Base-by-base conservation (phyloP, 2,329 filamentous ascomycete genomes). In the Tympanopsis confertula region DNA sequence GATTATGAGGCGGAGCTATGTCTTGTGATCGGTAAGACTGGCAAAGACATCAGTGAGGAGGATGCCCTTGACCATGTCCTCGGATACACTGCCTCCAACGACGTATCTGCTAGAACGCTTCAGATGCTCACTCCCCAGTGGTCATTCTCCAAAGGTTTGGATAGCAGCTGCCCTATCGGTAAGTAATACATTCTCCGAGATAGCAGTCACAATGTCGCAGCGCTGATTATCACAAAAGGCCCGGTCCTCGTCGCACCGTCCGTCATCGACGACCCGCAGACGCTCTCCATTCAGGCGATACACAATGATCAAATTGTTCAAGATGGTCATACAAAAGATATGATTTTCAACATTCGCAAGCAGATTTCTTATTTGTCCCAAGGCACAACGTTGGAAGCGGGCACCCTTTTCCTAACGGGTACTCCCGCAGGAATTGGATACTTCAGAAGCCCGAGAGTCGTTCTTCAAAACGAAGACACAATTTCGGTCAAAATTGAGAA, bases 391-490 rank as follows among this genome's bases (percentile, higher is more conserved):
- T 48, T 63, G 18, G 44, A 57, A 19, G 57, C 59, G 17, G 59
- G 59, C 19, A 58, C 62, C 45, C 24, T 63, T 35, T 59, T 63
- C 33, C 61, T 61, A 35, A 63, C 59, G 28, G 59, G 59, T 18
- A 33, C 30, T 17, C 12, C 12, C 17, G 12, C 30, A 13, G 30
- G 30, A 13, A 63, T 55, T 54, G 63, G 43, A 51, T 48, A 42
- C 19, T 47, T 50, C 35, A 42, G 45, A 2, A 33, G 48, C 4
- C 52, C 52, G 1, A 43, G 43, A 38, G 43, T 51, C 3, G 42
- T 51, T 3, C 37, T 56, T 19, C 39, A 44, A 5, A 45, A 55
- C 42, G 53, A 52, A 1, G 50, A 50, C 38, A 48, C 52, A 28
- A 53, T 55, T 26, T 41, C 42, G 1, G 47, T 56, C 4, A 15